Base-by-base conservation (phyloP, 106 monocot species). In the Dendrobium nobile region DNA sequence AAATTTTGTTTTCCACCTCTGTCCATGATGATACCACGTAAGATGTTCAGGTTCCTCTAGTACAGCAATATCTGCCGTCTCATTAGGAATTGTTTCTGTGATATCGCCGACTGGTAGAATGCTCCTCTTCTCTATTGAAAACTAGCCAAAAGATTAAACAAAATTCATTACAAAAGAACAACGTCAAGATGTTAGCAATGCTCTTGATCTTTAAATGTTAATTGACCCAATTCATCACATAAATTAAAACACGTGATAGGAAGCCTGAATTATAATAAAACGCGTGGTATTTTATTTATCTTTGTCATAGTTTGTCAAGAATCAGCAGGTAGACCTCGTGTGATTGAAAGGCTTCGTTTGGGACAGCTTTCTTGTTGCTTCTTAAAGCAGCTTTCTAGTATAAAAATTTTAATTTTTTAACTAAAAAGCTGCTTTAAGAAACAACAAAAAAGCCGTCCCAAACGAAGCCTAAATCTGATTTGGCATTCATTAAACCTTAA, bases 11-110 rank as follows among this genome's bases (percentile, higher is more conserved):
- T 97, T 97, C 96, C 96, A 97, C 79, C 77, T 92, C 20, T 80
- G 86, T 7, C 96, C 96, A 83, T 97, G 96, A 85, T 97, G 96
- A 77, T 89, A 93, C 96, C 93, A 96, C 67, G 90, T 96, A 37
- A 96, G 88, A 80, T 96, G 93, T 72, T 96, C 96, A 64, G 96
- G 96, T 79, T 96, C 96, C 83, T 96, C 96, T 65, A 96, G 87
- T 4, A 96, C 90, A 61, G 93, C 96, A 80, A 94, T 80, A 75
- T 92, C 90, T 58, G 92, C 96, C 41, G 87, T 84, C 82, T 90
- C 90, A 84, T 96, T 90, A 42, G 87, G 83, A 87, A 96, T 88
- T 33, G 72, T 65, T 77, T 86, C 86, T 73, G 96, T 92, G 72
- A 96, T 87, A 85, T 96, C 96, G 61, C 96, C 96, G 47, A 89